These are phyloP conservation scores for Nigrospora sphaerica DNA, from an alignment of 2,329 filamentous ascomycete species.

Conservation along the genomic window DNA sequence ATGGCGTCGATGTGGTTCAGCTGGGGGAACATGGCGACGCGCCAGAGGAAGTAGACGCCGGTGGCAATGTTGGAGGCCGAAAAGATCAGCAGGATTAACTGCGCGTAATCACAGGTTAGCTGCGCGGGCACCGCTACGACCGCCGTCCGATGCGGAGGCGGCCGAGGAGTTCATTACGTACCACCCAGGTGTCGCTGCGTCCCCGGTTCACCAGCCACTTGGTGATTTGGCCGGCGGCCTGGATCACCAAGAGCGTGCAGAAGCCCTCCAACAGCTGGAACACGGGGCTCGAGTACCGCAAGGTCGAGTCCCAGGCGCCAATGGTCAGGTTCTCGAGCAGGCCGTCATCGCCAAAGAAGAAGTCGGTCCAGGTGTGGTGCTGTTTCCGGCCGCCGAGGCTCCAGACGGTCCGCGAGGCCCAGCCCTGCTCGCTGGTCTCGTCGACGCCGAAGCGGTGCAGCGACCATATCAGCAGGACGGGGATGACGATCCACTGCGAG, in stretches of 20 bases:
- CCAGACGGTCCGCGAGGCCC: constrained; percentile 75
- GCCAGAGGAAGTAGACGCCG: constrained; percentile 93
- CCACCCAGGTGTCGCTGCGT: constrained; percentile 93
- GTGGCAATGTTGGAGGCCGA: constrained; percentile 90
- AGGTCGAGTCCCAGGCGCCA: constrained; percentile 79
- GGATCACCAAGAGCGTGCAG: constrained; percentile 91
- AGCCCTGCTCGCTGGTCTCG: constrained; percentile 59
- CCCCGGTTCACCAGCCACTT: constrained; percentile 91
- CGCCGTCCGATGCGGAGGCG: constrained; percentile 2
- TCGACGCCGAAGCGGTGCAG: constrained; percentile 94
- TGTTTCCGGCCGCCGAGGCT: constrained; percentile 53
- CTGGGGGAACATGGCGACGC: constrained; percentile 87
- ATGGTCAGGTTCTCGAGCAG: constrained; percentile 73
- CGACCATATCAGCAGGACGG: constrained; percentile 85
- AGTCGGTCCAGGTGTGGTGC: constrained; percentile 66
- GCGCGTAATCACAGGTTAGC: constrained; percentile 24
- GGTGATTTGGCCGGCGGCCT: constrained; percentile 89
- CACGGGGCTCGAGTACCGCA: constrained; percentile 86
- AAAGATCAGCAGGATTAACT: constrained; percentile 83
- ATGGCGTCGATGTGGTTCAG: constrained; percentile 89
- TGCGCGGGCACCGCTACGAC: background rate
- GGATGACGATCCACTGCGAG: constrained; percentile 82
- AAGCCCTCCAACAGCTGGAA: constrained; percentile 96
- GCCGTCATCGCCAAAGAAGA: constrained; percentile 82
- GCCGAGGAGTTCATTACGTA: constrained; percentile 35